A percentile compares a stretch with the other conserved stretches of the same genome.
phyloP scores from a whole-genome alignment of 306 rosid genomes.

The Ormosia emarginata region DNA sequence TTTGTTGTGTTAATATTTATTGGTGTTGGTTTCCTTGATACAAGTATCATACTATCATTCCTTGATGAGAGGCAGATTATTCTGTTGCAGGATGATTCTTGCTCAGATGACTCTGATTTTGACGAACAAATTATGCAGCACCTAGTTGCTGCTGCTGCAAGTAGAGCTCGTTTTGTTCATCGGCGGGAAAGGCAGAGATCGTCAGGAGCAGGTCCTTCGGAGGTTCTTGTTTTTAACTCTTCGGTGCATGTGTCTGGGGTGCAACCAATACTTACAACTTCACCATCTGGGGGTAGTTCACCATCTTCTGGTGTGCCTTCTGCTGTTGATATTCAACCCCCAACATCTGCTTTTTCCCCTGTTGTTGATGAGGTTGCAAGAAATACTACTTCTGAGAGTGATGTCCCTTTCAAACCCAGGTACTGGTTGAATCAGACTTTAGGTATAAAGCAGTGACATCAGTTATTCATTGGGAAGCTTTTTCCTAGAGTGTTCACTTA shows the following conservation, averaged over 20 bases:
- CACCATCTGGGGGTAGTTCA: conserved; percentile 41
- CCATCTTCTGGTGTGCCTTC: conserved; percentile 31
- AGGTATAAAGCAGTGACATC: not conserved
- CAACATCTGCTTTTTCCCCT: conserved; percentile 8
- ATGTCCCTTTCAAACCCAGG: conserved; percentile 51
- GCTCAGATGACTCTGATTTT: conserved; percentile 63
- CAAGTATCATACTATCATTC: not conserved
- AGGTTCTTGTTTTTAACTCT: conserved; percentile 37
- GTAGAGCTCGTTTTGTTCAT: conserved; percentile 49
- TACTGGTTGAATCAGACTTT: conserved; percentile 15
- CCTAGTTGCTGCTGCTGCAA: conserved; percentile 59
- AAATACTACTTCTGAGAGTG: conserved; percentile 26
- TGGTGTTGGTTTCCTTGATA: not conserved
- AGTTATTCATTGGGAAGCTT: not conserved
- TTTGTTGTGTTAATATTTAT: conserved; percentile 2
- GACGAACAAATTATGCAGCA: conserved; percentile 77
- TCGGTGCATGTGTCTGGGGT: conserved; percentile 23
- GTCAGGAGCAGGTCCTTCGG: conserved; percentile 56
- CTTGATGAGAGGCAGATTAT: conserved; percentile 3
- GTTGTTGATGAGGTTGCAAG: conserved; percentile 17
- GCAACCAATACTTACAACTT: conserved; percentile 33
- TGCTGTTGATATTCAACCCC: conserved; percentile 30
- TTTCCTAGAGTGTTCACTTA: not conserved
- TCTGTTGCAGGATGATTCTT: conserved; percentile 58
- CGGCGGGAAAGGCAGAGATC: conserved; percentile 64